A percentile compares a stretch with the other conserved stretches of the same genome.
Conservation (phyloP, 345 rosid genomes). For the rapeseed (Brassica napus) region Da-Ae NC_063439.1:306001-306500, state of each 20-base stretch:
- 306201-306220: slow-evolving; percentile 34
- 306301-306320: slow-evolving; percentile 75
- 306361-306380: not conserved
- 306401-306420: not conserved
- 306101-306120: slow-evolving; percentile 53
- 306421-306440: not conserved
- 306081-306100: not conserved
- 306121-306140: slow-evolving; percentile 77
- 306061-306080: not conserved
- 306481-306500: not conserved
- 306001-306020: slow-evolving; percentile 74
- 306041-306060: not conserved
- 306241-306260: not conserved
- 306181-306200: slow-evolving; percentile 57
- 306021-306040: not conserved
- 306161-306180: slow-evolving; percentile 56
- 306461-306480: not conserved
- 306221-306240: not conserved
- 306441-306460: not conserved
- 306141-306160: slow-evolving; percentile 68
- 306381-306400: not conserved
- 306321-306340: not conserved
- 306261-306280: not conserved
- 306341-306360: not conserved
- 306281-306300: slow-evolving; percentile 56